These are phyloP conservation scores for Aspergillus aculeatinus DNA, from an alignment of 2,329 filamentous ascomycete genomes.

Conservation along the genomic window DNA sequence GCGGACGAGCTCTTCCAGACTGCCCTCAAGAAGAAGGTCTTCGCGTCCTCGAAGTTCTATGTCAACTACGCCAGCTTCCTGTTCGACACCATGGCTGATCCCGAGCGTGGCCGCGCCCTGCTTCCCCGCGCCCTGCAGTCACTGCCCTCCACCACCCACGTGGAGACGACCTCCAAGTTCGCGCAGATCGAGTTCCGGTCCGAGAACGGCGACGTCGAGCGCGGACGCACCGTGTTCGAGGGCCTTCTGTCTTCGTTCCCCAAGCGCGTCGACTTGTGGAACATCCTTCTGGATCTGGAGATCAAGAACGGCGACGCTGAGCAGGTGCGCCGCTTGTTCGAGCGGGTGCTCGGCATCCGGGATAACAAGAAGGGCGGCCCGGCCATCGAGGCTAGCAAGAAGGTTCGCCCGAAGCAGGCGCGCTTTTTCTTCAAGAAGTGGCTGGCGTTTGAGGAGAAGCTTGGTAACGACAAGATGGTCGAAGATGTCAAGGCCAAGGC, in stretches of 20 bases:
- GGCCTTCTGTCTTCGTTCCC: slow-evolving; percentile 79
- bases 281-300: slow-evolving; percentile 85
- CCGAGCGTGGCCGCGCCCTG: slow-evolving; percentile 73
- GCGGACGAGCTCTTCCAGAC: slow-evolving; percentile 84
- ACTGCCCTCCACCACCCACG: slow-evolving; percentile 67
- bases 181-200: slow-evolving; percentile 89
- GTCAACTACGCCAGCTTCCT: slow-evolving; percentile 94
- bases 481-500: slow-evolving; percentile 71
- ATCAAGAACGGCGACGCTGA: slow-evolving; percentile 59
- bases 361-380: slow-evolving; percentile 39
- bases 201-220: slow-evolving; percentile 77
- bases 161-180: slow-evolving; percentile 80
- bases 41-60: slow-evolving; percentile 77
- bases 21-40: slow-evolving; percentile 89
- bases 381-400: slow-evolving; percentile 50
- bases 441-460: slow-evolving; percentile 80
- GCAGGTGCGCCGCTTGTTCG: slow-evolving; percentile 74
- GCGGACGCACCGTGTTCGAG: slow-evolving; percentile 92
- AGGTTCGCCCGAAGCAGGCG: slow-evolving; percentile 77
- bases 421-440: slow-evolving; percentile 89
- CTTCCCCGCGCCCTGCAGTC: slow-evolving; percentile 82
- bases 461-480: slow-evolving; percentile 66
- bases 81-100: slow-evolving; percentile 67
- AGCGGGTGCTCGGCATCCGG: slow-evolving; percentile 62
- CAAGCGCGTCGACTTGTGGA: slow-evolving; percentile 91